Percentiles rank a stretch among this genome's conserved stretches.
Evolutionary conservation across 208 protist species (phyloP).

Genomic region (Wallacemonas sp.): DNA sequence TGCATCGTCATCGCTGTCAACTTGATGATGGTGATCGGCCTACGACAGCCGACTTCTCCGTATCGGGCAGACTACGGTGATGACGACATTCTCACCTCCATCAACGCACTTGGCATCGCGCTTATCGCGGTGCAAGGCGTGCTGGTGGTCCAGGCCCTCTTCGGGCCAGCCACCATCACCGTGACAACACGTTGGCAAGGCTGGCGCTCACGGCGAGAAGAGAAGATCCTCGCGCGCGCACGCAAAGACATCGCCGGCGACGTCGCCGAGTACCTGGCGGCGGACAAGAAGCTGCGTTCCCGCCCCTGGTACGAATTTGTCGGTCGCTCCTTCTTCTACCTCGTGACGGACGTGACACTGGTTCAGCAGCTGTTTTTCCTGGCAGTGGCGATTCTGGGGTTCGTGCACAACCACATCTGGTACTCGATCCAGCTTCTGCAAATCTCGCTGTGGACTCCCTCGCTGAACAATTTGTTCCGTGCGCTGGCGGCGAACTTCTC

Average conservation of each 20-base stretch:
- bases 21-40: conserved; percentile 42
- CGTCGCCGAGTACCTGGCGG: conserved; percentile 20
- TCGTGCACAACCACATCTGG: conserved; percentile 57
- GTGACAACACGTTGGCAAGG: conserved; percentile 32
- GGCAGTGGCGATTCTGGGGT: conserved; percentile 48
- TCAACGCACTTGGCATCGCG: conserved; percentile 32
- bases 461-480: conserved; percentile 44
- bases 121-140: conserved; percentile 41
- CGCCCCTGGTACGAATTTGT: conserved; percentile 16
- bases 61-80: conserved; percentile 14
- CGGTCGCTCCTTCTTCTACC: conserved; percentile 17
- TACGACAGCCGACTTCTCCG: conserved; percentile 33
- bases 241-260: conserved; percentile 33
- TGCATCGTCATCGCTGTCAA: conserved; percentile 48
- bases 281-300: conserved; percentile 10
- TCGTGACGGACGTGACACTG: conserved; percentile 26
- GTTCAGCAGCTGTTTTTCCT: conserved; percentile 40
- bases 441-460: conserved; percentile 36
- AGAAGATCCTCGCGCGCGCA: conserved; percentile 16
- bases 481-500: conserved; percentile 42
- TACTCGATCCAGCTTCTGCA: conserved; percentile 62
- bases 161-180: conserved; percentile 37
- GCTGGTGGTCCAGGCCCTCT: conserved; percentile 31
- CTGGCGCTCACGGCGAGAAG: conserved; percentile 31
- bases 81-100: conserved; percentile 15